phyloP scores from a whole-genome alignment of 768 basidiomycete genomes.

The Leccinellum luteum region DNA sequence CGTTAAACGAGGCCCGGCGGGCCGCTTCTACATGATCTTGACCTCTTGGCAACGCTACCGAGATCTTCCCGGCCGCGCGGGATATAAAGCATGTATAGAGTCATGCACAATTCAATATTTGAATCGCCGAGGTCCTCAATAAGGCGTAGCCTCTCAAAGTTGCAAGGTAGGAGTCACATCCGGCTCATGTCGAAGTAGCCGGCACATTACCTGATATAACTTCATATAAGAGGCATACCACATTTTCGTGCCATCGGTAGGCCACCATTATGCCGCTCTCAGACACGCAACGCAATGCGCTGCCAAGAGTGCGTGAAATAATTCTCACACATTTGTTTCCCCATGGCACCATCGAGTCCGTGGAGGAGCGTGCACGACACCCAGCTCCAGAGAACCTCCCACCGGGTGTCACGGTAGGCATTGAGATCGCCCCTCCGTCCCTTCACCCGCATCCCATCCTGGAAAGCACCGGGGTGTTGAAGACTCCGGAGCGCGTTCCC shows the following conservation, averaged over 20 bases:
- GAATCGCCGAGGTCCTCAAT: neutral
- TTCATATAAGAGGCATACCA: neutral
- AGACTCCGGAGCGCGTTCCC: constrained; percentile 16
- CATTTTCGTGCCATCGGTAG: neutral
- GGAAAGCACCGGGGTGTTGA: neutral
- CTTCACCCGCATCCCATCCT: neutral
- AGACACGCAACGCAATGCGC: constrained; percentile 10
- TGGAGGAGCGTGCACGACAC: constrained; percentile 11
- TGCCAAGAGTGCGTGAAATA: constrained; percentile 1
- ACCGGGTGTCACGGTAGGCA: constrained; percentile 5
- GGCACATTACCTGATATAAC: neutral
- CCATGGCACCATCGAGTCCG: neutral
- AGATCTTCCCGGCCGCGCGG: neutral
- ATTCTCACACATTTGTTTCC: neutral
- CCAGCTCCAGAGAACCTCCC: neutral
- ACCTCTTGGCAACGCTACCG: neutral
- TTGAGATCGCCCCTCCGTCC: constrained; percentile 21
- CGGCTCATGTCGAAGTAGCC: neutral
- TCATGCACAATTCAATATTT: neutral
- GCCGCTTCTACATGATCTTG: neutral
- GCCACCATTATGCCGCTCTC: constrained; percentile 12
- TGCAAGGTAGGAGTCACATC: neutral
- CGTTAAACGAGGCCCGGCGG: neutral
- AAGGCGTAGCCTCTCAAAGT: neutral
- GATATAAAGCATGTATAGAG: neutral